These are phyloP conservation scores for Endothia cerciana DNA, from an alignment of 2,329 filamentous ascomycete genomes.

Conservation along the genomic window DNA sequence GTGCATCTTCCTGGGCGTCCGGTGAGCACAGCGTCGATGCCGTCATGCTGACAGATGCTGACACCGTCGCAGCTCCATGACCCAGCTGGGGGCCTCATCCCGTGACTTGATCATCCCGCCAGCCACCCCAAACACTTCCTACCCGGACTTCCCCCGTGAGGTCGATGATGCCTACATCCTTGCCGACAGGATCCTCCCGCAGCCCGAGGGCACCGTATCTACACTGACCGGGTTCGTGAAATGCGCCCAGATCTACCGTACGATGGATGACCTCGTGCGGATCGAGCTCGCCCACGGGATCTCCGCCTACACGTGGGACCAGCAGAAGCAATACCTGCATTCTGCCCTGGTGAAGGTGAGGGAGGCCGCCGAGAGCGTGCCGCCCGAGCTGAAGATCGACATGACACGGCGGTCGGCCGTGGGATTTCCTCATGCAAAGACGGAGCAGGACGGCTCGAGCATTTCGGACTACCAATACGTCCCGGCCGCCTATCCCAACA, in stretches of 20 bases:
- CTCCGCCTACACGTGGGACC: conserved; percentile 74
- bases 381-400: conserved; percentile 60
- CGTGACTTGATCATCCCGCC: conserved; percentile 76
- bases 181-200: conserved; percentile 69
- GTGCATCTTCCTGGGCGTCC: conserved; percentile 75
- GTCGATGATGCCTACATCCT: conserved; percentile 84
- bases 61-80: conserved; percentile 62
- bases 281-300: conserved; percentile 83
- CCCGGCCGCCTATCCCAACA: conserved; percentile 52
- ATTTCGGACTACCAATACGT: conserved; percentile 56
- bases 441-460: conserved; percentile 40
- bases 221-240: conserved; percentile 80
- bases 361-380: conserved; percentile 67
- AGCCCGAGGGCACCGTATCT: conserved; percentile 70
- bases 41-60: conserved; percentile 21
- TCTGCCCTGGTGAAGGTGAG: conserved; percentile 74
- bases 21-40: conserved; percentile 46
- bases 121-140: conserved; percentile 73
- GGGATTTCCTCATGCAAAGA: conserved; percentile 38
- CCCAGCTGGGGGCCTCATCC: conserved; percentile 74
- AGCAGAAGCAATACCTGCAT: conserved; percentile 74
- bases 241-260: conserved; percentile 76
- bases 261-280: conserved; percentile 78
- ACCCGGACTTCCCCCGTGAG: conserved; percentile 79
- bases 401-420: conserved; percentile 51